Base-by-base conservation (phyloP, 768 basidiomycete species). In the Boletus sp. region DNA sequence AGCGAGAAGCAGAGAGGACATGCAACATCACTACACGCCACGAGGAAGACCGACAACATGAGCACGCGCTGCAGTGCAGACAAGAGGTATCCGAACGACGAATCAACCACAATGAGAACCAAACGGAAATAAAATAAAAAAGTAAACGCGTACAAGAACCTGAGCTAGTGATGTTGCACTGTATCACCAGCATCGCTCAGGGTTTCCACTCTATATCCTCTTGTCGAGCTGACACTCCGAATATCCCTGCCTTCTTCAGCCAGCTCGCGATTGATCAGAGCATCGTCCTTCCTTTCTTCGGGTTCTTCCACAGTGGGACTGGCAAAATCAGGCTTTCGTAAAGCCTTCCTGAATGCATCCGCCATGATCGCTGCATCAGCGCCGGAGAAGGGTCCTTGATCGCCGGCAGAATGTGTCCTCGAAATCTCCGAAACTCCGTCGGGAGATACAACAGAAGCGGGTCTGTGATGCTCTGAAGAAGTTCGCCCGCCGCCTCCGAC, bases 351-450 rank as follows among this genome's bases (percentile, higher is more conserved):
- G 75, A 95, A 96, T 7, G 94, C 94, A 75, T 92, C 87, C 40
- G 93, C 92, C 85, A 95, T 91, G 69, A 94, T 90, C 39, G 90
- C 91, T 52, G 94, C 94, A 72, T 96, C 93, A 20, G 89, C 86
- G 18, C 84, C 86, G 45, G 86, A 87, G 73, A 94, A 88, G 10
- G 85, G 87, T 11, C 83, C 89, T 42, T 83, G 76, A 52, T 86
- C 85, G 52, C 84, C 83, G 47, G 80, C 76, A 40, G 83, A 84
- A 39, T 81, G 81, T 9, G 80, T 71, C 47, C 82, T 78, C 32
- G 87, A 89, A 47, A 85, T 83, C 7, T 84, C 85, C 47, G 90
- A 92, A 47, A 84, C 88, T 15, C 85, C 90, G 67, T 92, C 90
- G 57, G 83, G 83, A n/a, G 79, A 76, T 15, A 81, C 78, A 47